Base-by-base conservation (phyloP, 768 basidiomycete genomes). In the Suillus americanus region DNA sequence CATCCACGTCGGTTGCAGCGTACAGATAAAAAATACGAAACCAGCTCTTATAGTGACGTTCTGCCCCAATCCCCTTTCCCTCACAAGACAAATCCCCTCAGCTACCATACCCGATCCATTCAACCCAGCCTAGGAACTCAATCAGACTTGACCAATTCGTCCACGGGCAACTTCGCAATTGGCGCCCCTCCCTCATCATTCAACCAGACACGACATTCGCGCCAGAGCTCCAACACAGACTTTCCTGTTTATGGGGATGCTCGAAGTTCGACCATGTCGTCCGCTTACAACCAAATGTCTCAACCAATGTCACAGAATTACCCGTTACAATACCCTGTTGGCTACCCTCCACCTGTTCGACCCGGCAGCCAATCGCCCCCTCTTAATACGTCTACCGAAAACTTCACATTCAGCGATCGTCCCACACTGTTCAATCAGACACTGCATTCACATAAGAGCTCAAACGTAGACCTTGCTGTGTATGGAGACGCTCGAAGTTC, bases 281-380 rank as follows among this genome's bases (percentile, higher is more conserved):
- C 86, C 2, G 74, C 78, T 45, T 75, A 78, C 40, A 81, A 80
- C 43, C 79, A 82, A 35, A 89, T 82, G 80, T 83, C 84, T n/a
- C 63, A 74, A 37, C 67, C 79, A 7, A 61, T 66, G 13, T 20
- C n/a, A 40, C 60, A 72, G 56, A 64, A 74, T 74, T 68, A 76
- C 70, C 66, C 79, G 69, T 73, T 74, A 69, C 70, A 74, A 57
- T 74, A 71, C 63, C 69, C 69, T 20, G 65, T 59, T 30, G 65
- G 46, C 30, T 68, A 23, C n/a, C 46, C 70, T 33, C 33, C 4
- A 20, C 10, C 65, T 10, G 28, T 59, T 7, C 45, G 38, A 41
- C 59, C 67, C 3, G 45, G 62, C 14, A 35, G 13, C 23, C 48
- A 62, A 20, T 67, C 66, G 14, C 41, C 56, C 28, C 45, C 54